Evolutionary conservation across 2,329 filamentous ascomycete genomes (phyloP), one percentile per base, ranked within the genome.

Genomic region (Penicillium brevicompactum): DNA sequence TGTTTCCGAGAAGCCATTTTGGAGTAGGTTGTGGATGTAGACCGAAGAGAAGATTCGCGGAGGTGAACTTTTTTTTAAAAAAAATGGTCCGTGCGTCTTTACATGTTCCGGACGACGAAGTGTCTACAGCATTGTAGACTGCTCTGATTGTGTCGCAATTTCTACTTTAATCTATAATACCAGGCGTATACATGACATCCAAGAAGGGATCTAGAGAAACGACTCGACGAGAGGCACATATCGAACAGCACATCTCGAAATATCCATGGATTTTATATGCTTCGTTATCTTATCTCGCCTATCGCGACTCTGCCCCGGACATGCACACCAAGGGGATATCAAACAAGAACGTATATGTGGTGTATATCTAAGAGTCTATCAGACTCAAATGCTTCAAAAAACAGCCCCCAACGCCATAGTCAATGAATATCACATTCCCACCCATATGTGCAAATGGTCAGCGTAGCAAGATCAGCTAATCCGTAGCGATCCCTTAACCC

Each of bases 401-500:
- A 30, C 38, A 55, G 18, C 30, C 34, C 43, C 45, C 34, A 60
- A 65, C 61, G 62, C 63, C 63, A 60, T 49, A 43, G 30, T 57
- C 53, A 60, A 64, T 63, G 56, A 56, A 47, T 46, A 59, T 56
- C 43, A 24, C 44, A 47, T 55, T 48, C 49, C 51, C 49, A 57
- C 30, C 27, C 54, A 13, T 37, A 49, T 52, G 50, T 57, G 50
- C 27, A 51, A 32, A 40, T 48, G 34, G 18, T 18, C 18, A 18
- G 18, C 18, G 18, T 18, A 18, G 22, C 14, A 24, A 49, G 32
- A 30, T 49, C 11, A 54, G 21, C n/a, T n/a, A 24, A 48, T 51
- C 1, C 85, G 86, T 61, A 92, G 76, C 61, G 80, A 76, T 77
- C 81, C 71, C 78, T 88, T 88, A 49, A 81, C 79, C 56, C 86